Conservation (phyloP, 2,329 filamentous ascomycete species). For the Aureobasidium musti region DNA sequence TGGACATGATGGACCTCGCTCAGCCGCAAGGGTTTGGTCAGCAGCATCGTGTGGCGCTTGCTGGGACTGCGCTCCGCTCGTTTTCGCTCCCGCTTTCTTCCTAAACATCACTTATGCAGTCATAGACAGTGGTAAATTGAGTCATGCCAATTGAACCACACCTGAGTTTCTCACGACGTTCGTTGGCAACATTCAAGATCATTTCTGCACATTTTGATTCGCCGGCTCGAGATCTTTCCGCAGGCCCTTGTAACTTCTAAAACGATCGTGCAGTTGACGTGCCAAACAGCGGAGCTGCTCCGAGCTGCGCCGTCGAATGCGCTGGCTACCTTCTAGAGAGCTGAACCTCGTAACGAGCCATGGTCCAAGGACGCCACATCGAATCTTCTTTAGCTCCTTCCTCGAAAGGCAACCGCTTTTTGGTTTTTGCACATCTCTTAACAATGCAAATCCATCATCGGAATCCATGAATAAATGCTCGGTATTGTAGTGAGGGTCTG, state of each 20-base stretch:
- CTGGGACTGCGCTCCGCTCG: neutral
- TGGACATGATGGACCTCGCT: neutral
- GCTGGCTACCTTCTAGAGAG: neutral
- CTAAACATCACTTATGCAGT: neutral
- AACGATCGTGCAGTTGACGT: neutral
- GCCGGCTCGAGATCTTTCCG: neutral
- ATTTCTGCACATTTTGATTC: neutral
- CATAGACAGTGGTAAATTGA: neutral
- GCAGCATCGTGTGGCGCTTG: slow-evolving; percentile 2
- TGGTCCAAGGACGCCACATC: neutral
- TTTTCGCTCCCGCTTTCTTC: neutral
- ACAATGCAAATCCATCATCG: too few relatives aligned
- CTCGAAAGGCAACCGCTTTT: neutral
- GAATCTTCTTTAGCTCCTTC: neutral
- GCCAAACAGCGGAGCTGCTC: neutral
- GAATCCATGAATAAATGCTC: too few relatives aligned
- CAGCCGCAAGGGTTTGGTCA: neutral
- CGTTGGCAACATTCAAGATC: neutral
- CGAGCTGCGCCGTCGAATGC: neutral
- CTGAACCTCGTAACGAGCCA: neutral
- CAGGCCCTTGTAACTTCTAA: neutral
- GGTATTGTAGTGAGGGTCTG: neutral
- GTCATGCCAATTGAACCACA: neutral
- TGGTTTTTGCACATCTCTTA: too few relatives aligned
- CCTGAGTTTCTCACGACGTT: neutral